phyloP scores from a whole-genome alignment of 805 yeast genomes.

The Ogataea neopini region DNA sequence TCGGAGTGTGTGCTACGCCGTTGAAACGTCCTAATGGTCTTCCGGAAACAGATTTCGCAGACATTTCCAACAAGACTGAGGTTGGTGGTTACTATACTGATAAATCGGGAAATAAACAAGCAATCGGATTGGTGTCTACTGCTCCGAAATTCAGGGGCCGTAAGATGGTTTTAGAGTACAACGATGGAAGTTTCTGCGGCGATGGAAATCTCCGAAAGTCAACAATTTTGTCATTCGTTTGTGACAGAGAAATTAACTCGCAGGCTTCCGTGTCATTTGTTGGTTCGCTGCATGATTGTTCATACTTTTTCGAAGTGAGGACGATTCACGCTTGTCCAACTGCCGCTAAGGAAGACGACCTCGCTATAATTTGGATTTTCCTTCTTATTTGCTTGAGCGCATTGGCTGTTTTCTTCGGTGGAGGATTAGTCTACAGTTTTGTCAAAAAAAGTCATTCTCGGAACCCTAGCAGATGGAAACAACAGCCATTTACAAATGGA shows the following conservation, averaged over 20 bases:
- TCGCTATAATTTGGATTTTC: slow-evolving; percentile 67
- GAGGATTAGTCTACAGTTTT: slow-evolving; percentile 40
- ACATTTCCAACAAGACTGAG: slow-evolving; percentile 39
- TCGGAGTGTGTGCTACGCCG: slow-evolving; percentile 70
- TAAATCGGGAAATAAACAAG: slow-evolving; percentile 41
- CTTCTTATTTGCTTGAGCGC: slow-evolving; percentile 49
- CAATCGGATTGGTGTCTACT: slow-evolving; percentile 63
- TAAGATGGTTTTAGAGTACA: slow-evolving; percentile 68
- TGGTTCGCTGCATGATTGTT: slow-evolving; percentile 74
- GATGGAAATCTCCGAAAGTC: slow-evolving; percentile 54
- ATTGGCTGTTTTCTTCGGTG: slow-evolving; percentile 43
- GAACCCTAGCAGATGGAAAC: slow-evolving; percentile 8
- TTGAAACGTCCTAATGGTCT: slow-evolving; percentile 29
- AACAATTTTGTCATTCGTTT: slow-evolving; percentile 67
- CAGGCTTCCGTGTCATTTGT: slow-evolving; percentile 68
- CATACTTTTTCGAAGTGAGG: slow-evolving; percentile 79
- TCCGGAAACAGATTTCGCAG: slow-evolving; percentile 35
- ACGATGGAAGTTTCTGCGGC: slow-evolving; percentile 63
- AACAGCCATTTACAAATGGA: slow-evolving; percentile 6
- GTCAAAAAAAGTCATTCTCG: slow-evolving; percentile 25
- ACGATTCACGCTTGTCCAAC: slow-evolving; percentile 88
- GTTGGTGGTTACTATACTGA: slow-evolving; percentile 63
- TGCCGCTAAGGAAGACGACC: slow-evolving; percentile 62
- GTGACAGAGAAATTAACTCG: slow-evolving; percentile 72
- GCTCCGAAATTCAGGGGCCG: slow-evolving; percentile 70